Percentiles rank a stretch among this genome's conserved stretches.
Conservation (phyloP, 805 yeast genomes). For the Blastobotrys americana region DNA sequence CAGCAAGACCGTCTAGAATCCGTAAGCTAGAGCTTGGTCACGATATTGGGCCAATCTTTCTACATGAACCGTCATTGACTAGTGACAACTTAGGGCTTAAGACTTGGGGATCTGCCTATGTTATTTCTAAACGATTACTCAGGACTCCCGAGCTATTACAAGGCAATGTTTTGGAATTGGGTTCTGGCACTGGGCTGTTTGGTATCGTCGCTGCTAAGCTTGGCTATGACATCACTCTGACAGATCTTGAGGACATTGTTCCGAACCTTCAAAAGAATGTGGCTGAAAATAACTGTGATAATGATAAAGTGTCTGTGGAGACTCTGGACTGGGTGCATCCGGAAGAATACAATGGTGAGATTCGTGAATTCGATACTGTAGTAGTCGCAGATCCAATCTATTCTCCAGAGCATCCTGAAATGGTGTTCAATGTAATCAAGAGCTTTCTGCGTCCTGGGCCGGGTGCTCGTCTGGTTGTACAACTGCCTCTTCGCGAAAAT, state of each 20-base stretch:
- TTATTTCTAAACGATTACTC: constrained; percentile 50
- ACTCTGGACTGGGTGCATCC: constrained; percentile 75
- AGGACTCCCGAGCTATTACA: constrained; percentile 22
- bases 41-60: constrained; percentile 25
- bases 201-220: constrained; percentile 62
- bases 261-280: constrained; percentile 59
- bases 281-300: constrained; percentile 36
- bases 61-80: constrained; percentile 80
- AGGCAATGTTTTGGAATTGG: constrained; percentile 52
- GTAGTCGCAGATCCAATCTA: constrained; percentile 86
- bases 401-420: constrained; percentile 69
- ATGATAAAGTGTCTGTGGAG: background rate
- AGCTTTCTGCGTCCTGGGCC: constrained; percentile 34
- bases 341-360: constrained; percentile 21
- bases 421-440: constrained; percentile 57
- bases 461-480: constrained; percentile 50
- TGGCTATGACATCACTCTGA: constrained; percentile 47
- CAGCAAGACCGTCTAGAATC: constrained; percentile 67
- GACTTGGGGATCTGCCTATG: constrained; percentile 91
- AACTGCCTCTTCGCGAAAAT: constrained; percentile 65
- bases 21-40: constrained; percentile 44
- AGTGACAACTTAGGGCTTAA: constrained; percentile 83
- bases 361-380: constrained; percentile 44
- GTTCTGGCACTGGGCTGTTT: constrained; percentile 89
- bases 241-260: constrained; percentile 75